phyloP scores from a whole-genome alignment of 2,329 filamentous ascomycete genomes.

The Cadophora malorum region DNA sequence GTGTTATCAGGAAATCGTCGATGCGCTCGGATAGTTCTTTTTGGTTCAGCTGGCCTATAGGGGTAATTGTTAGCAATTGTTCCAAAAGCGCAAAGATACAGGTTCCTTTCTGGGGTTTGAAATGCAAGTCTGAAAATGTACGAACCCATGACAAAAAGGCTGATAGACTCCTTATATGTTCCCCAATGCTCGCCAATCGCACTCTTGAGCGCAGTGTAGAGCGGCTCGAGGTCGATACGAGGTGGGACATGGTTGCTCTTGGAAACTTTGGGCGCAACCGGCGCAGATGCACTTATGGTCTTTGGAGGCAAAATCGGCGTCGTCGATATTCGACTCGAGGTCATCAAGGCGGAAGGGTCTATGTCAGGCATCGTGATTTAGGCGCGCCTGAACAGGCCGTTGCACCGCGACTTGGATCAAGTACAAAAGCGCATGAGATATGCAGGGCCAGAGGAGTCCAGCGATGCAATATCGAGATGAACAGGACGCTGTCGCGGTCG shows the following conservation, averaged over 20 bases:
- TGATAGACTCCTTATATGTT: constrained; percentile 67
- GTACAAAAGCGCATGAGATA: constrained; percentile 42
- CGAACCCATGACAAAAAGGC: constrained; percentile 68
- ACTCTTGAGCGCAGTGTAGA: constrained; percentile 67
- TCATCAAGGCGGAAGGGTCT: constrained; percentile 67
- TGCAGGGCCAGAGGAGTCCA: constrained; percentile 35
- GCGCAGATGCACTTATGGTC: constrained; percentile 59
- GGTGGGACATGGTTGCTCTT: constrained; percentile 69
- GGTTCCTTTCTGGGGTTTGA: not conserved
- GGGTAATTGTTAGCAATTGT: constrained; percentile 43
- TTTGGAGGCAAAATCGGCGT: constrained; percentile 66
- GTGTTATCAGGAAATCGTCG: constrained; percentile 63
- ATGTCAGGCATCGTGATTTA: constrained; percentile 66
- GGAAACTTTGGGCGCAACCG: constrained; percentile 52
- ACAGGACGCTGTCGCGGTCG: constrained; percentile 20
- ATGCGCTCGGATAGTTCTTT: constrained; percentile 64
- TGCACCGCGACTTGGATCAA: constrained; percentile 38
- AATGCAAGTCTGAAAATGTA: constrained; percentile 19
- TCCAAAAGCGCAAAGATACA: not conserved
- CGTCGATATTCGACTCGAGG: constrained; percentile 59
- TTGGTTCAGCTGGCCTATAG: constrained; percentile 66
- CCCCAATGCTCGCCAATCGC: constrained; percentile 69
- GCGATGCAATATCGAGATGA: constrained; percentile 38
- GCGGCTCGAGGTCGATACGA: constrained; percentile 70
- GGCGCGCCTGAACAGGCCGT: constrained; percentile 40